Base-by-base conservation (phyloP, 768 basidiomycete species). In the Xerocomellus amylosporus region DNA sequence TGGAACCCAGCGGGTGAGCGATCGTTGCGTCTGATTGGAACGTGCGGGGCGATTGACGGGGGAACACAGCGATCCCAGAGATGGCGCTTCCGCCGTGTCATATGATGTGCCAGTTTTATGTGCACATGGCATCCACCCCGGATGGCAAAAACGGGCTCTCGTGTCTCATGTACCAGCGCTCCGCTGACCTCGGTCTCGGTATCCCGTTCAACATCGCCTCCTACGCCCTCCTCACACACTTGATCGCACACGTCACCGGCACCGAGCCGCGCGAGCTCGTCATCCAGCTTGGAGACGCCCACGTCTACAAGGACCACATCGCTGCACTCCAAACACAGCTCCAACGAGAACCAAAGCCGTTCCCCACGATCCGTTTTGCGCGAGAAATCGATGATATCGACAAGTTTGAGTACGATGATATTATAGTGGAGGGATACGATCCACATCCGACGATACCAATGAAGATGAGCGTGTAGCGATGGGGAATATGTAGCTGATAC, bases 141-240 rank as follows among this genome's bases (percentile, higher is more conserved):
- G 62, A 72, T 14, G 63, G 77, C 17, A 86, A 83, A 59, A 87
- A 87, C 9, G 82, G 81, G 53, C 86, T 98, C 17, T 95, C 93
- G 9, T 98, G 95, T 71, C 79, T 96, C 42, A 94, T 98, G 93
- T 98, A 87, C 75, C 96, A 98, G 67, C 90, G 97, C 44, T 98
- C 96, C 13, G 95, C 95, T 17, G 96, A 99, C 69, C 82, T 98
- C 8, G 96, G 96, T 1, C 90, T 99, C 37, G 96, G 96, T 3
- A 91, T 99, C 46, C 96, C 96, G 0, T 99, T 99, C 82, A 99
- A 99, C 73, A 98, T 99, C 72, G 97, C 96, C 13, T 98, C 97
- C 0, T 99, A 98, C 71, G 90, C 97, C 7, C 82, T 99, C 20
- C 84, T 99, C 50, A 97, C 95, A 0, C 94, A 98, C 72, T 94